Base-by-base conservation (phyloP, 768 basidiomycete species). In the Trametes maxima region DNA sequence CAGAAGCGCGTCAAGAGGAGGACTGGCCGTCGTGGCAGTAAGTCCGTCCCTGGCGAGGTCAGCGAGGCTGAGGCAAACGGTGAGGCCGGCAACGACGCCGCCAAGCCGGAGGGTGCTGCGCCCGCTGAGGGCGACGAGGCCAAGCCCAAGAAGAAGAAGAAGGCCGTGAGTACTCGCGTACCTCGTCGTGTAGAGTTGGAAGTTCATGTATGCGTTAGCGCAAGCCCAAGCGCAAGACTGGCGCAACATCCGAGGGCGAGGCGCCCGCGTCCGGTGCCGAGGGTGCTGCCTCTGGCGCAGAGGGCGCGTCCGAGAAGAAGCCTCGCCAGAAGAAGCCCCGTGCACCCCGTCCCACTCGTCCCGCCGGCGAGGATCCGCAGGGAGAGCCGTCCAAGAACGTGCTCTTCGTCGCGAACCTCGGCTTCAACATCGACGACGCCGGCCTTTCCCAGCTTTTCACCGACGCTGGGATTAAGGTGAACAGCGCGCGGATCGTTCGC, bases 371-470 rank as follows among this genome's bases (percentile, higher is more conserved):
- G 75, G 90, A 91, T 62, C 94, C 94, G 28, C 80, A 78, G 55
- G 94, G 94, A 69, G 93, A 94, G 73, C 92, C 89, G 33, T 94
- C 92, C 73, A 89, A 89, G 80, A 90, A 82, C 59, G 86, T 92
- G 78, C 82, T 98, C 67, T 98, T 98, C 70, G 95, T 98, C 68
- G 96, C 95, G 78, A 98, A 98, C 80, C 93, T 98, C 62, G 93
- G 94, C 46, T 98, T 98, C 85, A 87, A 78, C 74, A 85, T 98
- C 65, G 92, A 93, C 60, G 95, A 98, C 72, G 89, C 80, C 33
- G 88, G 82, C 54, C 87, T 99, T 66, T 72, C 83, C 25, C 78
- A 85, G 46, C 80, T 97, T 68, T 98, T 99, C 82, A 90, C 86
- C 53, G 90, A 93, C 65, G 92, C 88, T 22, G 92, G 85, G 65